Base-by-base conservation (phyloP, 306 rosid genomes). In the Begonia fuchsioides region DNA sequence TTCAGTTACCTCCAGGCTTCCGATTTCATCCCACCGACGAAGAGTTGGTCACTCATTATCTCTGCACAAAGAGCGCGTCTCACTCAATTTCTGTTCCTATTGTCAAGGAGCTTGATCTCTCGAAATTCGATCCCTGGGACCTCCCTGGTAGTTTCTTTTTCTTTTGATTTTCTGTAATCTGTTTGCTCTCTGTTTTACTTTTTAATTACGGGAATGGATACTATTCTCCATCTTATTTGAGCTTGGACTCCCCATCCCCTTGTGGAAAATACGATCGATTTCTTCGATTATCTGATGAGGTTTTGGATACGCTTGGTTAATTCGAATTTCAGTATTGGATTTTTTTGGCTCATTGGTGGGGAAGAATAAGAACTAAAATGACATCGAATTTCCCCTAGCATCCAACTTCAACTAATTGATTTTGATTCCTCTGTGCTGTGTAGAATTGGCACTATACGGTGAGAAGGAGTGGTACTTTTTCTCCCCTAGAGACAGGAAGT, bases 401-500 rank as follows among this genome's bases (percentile, higher is more conserved):
- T 26, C 35, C 8, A 26, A 1, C 7, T 5, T 47, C 38, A 10
- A 15, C 13, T 47, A 5, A n/a, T 32, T 17, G 12, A 2, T 47
- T 20, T 38, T 43, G 2, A 0, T 8, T 19, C 9, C 0, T 14
- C 2, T 26, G n/a, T 17, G 10, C 32, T 35, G 13, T 44, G 44
- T 73, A 90, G 94, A 75, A 26, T 39, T 74, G 74, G 82, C 92
- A 1, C 53, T 75, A 1, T 76, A 66, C 46, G 86, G 98, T 8
- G 98, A 90, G 51, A 90, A 90, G 41, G 98, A 90, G 43, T 90
- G 98, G 98, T 90, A 90, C 50, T 90, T 90, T 57, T 90, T 90
- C 57, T 79, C 98, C 12, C 98, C 98, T 0, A 60, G 98, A 54
- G 98, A 90, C 39, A 44, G 95, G 17, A 90, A 90, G 47, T 90